A percentile compares a stretch with the other conserved stretches of the same genome.
Evolutionary conservation across 202 grass and related monocot species (phyloP).

Genomic region (Digitaria exilis): DNA sequence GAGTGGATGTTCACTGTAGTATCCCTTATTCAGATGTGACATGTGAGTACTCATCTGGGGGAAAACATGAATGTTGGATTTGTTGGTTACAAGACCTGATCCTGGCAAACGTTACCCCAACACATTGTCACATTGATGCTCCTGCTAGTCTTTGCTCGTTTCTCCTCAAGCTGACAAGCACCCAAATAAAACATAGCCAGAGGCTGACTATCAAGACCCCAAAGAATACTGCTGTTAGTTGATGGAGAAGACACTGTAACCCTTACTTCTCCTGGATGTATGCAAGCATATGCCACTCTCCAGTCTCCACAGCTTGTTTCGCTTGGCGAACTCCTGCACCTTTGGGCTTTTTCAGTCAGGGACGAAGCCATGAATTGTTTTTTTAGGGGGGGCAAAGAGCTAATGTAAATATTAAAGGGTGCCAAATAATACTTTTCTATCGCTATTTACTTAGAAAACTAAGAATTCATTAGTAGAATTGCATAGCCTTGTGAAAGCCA

Average conservation of each 20-base stretch:
- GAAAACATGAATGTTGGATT: slow-evolving; percentile 12
- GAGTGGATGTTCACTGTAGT: not conserved
- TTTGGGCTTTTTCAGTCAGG: not conserved
- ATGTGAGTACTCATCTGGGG: not conserved
- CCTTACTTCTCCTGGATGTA: not conserved
- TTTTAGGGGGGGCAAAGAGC: too few relatives aligned
- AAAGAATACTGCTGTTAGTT: not conserved
- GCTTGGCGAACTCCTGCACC: not conserved
- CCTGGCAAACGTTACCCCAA: not conserved
- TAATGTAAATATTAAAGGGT: too few relatives aligned
- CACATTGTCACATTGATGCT: not conserved
- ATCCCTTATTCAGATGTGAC: not conserved
- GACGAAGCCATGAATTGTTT: too few relatives aligned
- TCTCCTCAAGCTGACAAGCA: not conserved
- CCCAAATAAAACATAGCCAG: not conserved
- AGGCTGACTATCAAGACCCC: not conserved
- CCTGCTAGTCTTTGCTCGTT: not conserved
- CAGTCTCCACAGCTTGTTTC: not conserved
- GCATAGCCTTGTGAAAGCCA: too few relatives aligned
- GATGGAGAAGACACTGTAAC: not conserved
- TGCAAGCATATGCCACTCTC: not conserved
- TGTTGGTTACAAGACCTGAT: slow-evolving; percentile 14
- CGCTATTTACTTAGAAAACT: too few relatives aligned
- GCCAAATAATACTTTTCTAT: too few relatives aligned
- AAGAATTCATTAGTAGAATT: too few relatives aligned